These are phyloP conservation scores for Asterochloris sp. DNA, from an alignment of 139 green algal species.

Conservation along the genomic window DNA sequence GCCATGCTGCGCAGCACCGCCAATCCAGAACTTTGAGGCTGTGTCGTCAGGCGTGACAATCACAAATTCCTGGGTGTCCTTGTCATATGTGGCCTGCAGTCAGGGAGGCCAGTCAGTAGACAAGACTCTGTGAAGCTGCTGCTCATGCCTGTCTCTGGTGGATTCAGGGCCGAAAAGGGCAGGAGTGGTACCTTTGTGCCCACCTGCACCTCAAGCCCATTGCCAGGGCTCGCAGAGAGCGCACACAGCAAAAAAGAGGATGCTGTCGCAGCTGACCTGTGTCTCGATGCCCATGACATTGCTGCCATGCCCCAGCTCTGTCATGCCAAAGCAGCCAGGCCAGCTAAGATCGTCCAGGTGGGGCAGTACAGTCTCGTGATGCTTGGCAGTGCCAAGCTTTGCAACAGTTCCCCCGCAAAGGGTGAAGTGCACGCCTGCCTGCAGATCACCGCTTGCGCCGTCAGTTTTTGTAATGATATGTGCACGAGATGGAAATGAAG, in stretches of 20 bases:
- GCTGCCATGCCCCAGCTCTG: conserved; percentile 78
- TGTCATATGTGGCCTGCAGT: conserved; percentile 63
- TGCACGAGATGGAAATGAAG: background rate
- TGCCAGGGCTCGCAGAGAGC: background rate
- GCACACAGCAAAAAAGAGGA: background rate
- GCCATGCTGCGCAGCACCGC: conserved; percentile 56
- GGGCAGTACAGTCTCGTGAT: conserved; percentile 68
- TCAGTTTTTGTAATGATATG: background rate
- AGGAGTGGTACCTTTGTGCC: no score
- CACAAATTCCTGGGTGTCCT: conserved; percentile 58
- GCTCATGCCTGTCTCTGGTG: background rate
- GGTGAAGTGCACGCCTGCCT: conserved; percentile 81
- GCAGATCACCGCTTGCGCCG: no score
- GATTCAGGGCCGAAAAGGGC: no score
- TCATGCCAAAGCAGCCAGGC: conserved; percentile 85
- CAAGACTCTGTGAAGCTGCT: background rate
- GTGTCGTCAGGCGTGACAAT: conserved; percentile 81
- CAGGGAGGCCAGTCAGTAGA: background rate
- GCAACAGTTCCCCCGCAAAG: conserved; percentile 59
- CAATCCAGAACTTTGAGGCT: conserved; percentile 79
- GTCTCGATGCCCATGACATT: conserved; percentile 94
- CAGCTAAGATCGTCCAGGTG: conserved; percentile 64
- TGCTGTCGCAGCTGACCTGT: conserved; percentile 17
- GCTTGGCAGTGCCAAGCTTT: conserved; percentile 79
- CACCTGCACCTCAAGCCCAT: no score